These are phyloP conservation scores for Herpetomonas tarakana DNA, from an alignment of 208 protist species.

Conservation along the genomic window DNA sequence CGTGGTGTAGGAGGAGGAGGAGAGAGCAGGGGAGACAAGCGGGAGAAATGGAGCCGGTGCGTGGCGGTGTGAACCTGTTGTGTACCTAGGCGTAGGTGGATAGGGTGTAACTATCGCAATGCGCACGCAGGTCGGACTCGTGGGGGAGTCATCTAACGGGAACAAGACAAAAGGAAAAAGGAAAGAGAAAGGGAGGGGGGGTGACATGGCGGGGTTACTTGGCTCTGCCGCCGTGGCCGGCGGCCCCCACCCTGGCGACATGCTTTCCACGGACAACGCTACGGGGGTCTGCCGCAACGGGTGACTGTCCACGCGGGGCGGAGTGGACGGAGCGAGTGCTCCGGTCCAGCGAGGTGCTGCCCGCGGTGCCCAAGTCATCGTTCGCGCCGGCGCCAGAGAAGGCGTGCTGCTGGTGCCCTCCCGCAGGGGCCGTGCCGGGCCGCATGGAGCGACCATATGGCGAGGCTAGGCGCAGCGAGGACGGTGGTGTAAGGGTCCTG, in stretches of 20 bases:
- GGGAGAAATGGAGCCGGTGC: too few relatives aligned
- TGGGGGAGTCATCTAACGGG: too few relatives aligned
- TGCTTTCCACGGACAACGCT: constrained; percentile 4
- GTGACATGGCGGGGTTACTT: not conserved
- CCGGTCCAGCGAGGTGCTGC: not conserved
- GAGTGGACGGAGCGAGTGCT: constrained; percentile 1
- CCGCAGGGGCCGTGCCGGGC: not conserved
- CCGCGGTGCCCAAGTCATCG: not conserved
- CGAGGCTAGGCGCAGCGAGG: not conserved
- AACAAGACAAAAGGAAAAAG: not conserved
- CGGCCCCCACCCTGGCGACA: constrained; percentile 5
- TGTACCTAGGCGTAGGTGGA: too few relatives aligned
- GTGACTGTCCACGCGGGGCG: not conserved
- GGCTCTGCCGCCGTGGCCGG: too few relatives aligned
- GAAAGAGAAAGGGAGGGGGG: constrained; percentile 6
- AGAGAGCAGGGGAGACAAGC: too few relatives aligned
- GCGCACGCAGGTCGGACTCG: too few relatives aligned
- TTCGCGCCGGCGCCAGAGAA: too few relatives aligned
- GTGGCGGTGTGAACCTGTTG: too few relatives aligned
- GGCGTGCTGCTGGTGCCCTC: not conserved
- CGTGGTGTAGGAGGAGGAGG: too few relatives aligned
- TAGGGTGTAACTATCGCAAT: too few relatives aligned
- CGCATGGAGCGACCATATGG: not conserved
- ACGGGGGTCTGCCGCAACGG: constrained; percentile 3
- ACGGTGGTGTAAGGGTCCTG: not conserved